Percentiles rank a stretch among this genome's conserved stretches.
Conservation (phyloP, 2,329 filamentous ascomycete species). For the Xylariaceae sp. region DNA sequence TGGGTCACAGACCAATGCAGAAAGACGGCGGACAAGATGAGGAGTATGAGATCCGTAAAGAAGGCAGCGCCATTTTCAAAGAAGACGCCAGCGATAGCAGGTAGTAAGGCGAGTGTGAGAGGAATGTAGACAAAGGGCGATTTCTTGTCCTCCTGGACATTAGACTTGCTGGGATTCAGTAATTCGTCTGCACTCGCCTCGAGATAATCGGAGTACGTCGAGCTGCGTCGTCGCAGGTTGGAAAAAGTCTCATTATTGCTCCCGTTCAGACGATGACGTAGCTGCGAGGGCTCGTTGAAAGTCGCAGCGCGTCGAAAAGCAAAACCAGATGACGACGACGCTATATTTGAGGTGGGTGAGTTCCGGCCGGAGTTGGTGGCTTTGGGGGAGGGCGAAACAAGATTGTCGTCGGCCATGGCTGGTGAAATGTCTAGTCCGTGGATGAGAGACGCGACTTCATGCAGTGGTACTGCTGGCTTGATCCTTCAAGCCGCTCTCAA, state of each 20-base stretch:
- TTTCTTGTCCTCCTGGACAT: conserved; percentile 44
- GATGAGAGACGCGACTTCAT: conserved; percentile 13
- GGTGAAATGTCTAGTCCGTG: conserved; percentile 6
- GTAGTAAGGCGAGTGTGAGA: conserved; percentile 75
- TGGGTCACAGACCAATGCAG: conserved; percentile 88
- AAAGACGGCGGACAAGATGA: conserved; percentile 76
- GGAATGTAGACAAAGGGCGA: conserved; percentile 77
- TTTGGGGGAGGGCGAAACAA: conserved; percentile 23
- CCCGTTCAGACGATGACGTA: conserved; percentile 26
- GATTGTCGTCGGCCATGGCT: conserved; percentile 30
- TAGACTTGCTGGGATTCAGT: conserved; percentile 47
- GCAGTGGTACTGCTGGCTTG: conserved; percentile 11
- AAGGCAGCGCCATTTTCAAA: conserved; percentile 80
- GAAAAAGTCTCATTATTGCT: conserved; percentile 24
- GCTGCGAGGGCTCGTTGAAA: conserved; percentile 32
- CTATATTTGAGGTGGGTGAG: conserved; percentile 18
- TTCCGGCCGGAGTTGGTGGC: conserved; percentile 15
- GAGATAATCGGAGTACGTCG: conserved; percentile 69
- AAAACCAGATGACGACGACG: conserved; percentile 30
- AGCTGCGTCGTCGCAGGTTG: conserved; percentile 59
- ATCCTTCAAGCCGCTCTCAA: neutral
- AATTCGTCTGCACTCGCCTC: conserved; percentile 66
- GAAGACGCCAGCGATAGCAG: conserved; percentile 76
- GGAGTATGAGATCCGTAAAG: conserved; percentile 76
- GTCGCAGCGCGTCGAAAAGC: conserved; percentile 40